These are phyloP conservation scores for Sideroxylon spinosum DNA, from an alignment of 179 eudicot species.

Conservation along the genomic window DNA sequence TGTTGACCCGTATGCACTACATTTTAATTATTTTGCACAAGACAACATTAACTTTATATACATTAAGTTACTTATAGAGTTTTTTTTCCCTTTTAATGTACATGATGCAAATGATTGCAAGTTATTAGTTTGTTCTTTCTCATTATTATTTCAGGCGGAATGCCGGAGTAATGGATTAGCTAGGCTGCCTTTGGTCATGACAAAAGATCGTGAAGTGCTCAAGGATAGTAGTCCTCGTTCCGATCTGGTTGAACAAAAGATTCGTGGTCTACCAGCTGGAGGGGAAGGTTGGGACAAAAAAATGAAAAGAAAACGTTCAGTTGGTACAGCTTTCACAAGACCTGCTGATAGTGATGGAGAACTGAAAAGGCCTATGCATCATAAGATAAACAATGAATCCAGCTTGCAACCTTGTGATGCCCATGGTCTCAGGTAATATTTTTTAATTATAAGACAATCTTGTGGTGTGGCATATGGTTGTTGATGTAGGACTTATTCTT, in stretches of 20 bases:
- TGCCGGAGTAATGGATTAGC: slow-evolving; percentile 50
- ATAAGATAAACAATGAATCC: slow-evolving; percentile 56
- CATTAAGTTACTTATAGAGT: neutral
- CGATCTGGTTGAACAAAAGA: slow-evolving; percentile 65
- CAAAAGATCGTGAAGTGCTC: slow-evolving; percentile 62
- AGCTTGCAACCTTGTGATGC: slow-evolving; percentile 50
- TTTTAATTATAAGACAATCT: neutral
- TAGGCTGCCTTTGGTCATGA: slow-evolving; percentile 59
- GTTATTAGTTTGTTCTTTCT: slow-evolving; percentile 6
- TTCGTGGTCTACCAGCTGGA: slow-evolving; percentile 71
- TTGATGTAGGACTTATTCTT: neutral
- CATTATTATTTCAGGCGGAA: slow-evolving; percentile 52
- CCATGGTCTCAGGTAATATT: slow-evolving; percentile 56
- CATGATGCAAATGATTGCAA: neutral
- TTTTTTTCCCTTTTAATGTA: neutral
- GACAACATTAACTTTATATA: neutral
- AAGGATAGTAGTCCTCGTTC: slow-evolving; percentile 52
- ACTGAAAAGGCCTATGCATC: slow-evolving; percentile 59
- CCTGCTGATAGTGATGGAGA: slow-evolving; percentile 71
- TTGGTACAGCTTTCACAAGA: slow-evolving; percentile 55
- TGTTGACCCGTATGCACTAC: neutral
- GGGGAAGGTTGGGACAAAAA: slow-evolving; percentile 96
- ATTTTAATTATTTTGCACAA: neutral
- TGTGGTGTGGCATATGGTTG: slow-evolving; percentile 6
- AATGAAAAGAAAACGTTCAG: slow-evolving; percentile 86